Conservation (phyloP, 805 yeast genomes). For the Wickerhamiella vanderwaltii region DNA sequence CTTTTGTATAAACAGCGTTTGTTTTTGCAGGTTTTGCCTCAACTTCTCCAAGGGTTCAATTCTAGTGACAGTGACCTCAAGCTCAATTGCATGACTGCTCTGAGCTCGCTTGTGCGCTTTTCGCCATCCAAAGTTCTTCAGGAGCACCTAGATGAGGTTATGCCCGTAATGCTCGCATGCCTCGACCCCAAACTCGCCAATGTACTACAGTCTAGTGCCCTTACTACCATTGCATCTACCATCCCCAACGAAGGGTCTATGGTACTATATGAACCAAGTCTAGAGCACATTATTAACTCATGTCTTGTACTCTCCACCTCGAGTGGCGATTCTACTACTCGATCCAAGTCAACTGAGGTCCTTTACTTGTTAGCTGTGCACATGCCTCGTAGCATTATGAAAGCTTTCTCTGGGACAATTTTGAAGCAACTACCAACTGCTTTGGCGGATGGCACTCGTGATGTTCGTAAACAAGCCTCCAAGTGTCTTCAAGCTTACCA, state of each 20-base stretch:
- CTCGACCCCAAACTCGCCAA: constrained; percentile 34
- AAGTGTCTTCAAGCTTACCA: constrained; percentile 68
- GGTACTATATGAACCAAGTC: constrained; percentile 39
- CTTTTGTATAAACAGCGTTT: constrained; percentile 70
- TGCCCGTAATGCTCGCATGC: constrained; percentile 64
- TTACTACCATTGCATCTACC: constrained; percentile 43
- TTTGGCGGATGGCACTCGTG: constrained; percentile 63
- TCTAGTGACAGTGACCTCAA: constrained; percentile 23
- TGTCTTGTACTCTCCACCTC: background rate
- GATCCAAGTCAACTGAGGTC: constrained; percentile 4
- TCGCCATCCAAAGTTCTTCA: constrained; percentile 50
- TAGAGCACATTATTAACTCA: constrained; percentile 37
- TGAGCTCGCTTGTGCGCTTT: constrained; percentile 55
- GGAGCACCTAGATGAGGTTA: constrained; percentile 49
- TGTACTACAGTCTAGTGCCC: constrained; percentile 46
- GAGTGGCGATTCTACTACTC: background rate
- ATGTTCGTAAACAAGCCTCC: constrained; percentile 62
- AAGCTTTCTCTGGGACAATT: constrained; percentile 41
- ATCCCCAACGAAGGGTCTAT: constrained; percentile 41
- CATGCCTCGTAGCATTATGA: constrained; percentile 31
- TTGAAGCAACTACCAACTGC: constrained; percentile 38
- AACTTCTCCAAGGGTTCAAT: constrained; percentile 38
- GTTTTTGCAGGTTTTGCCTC: constrained; percentile 49
- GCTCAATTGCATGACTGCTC: constrained; percentile 48
- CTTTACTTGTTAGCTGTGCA: constrained; percentile 5